Evolutionary conservation across 768 basidiomycete genomes (phyloP), one percentile per base, ranked within the genome.

Genomic region (Xerocomellus chrysenteron): DNA sequence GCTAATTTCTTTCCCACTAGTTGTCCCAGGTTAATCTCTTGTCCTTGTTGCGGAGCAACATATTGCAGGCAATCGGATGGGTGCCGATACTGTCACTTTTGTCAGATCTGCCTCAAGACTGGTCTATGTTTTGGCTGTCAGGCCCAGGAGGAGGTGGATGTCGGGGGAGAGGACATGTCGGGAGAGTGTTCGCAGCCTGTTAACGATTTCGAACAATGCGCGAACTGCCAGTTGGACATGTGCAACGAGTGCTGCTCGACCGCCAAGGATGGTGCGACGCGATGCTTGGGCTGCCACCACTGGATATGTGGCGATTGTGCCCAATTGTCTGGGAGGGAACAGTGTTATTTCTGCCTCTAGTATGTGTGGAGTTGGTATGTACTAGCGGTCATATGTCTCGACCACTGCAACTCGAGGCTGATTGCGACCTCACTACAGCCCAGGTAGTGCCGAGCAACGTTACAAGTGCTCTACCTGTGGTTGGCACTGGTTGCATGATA

Each of bases 211-310:
- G 11, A n/a, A 32, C 19, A 4, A 4, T 54, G 46, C 39, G 8
- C 7, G 37, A 5, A 6, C 5, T 37, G 44, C 24, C 0, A 13
- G 2, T n/a, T n/a, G n/a, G 14, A 11, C 16, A 48, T 48, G 6
- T 50, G 54, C 16, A 17, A 19, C 14, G n/a, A 50, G 26, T 55
- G 55, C 43, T 37, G 47, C 37, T 41, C 21, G 9, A 33, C 52
- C 3, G 17, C 13, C 12, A 19, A 30, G 17, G 1, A 1, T 8
- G 30, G 33, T 12, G 30, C 36, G 24, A 6, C 3, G n/a, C 24
- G 26, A 14, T 55, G 47, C 32, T 5, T 2, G 7, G n/a, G 5
- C 26, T 55, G 41, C 32, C 21, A 14, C 4, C 24, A 9, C 3
- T 49, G 47, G 54, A 16, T 36, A 33, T 49, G 33, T 43, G 19